phyloP scores from a whole-genome alignment of 2,329 filamentous ascomycete species.

The Cladorrhinum sp. region DNA sequence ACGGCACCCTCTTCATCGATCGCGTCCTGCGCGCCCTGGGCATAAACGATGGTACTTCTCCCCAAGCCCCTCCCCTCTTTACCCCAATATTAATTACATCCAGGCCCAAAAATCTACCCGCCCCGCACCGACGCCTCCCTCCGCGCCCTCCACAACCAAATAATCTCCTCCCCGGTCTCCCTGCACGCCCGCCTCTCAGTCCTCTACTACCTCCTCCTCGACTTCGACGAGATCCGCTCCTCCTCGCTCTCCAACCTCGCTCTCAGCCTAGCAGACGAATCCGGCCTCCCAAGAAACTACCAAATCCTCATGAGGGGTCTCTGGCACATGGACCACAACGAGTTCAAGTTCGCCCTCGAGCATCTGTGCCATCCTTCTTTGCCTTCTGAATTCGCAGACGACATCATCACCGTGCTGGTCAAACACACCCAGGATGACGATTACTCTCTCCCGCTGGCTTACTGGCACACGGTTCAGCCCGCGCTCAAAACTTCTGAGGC shows the following conservation, averaged over 20 bases:
- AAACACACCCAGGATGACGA: conserved; percentile 58
- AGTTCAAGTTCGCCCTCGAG: conserved; percentile 69
- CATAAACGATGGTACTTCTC: conserved; percentile 60
- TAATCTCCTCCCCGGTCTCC: conserved; percentile 60
- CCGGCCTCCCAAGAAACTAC: conserved; percentile 71
- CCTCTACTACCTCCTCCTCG: conserved; percentile 79
- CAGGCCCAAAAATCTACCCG: conserved; percentile 64
- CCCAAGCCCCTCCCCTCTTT: neutral
- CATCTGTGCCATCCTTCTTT: conserved; percentile 77
- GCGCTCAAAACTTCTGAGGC: conserved; percentile 63
- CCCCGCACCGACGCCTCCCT: conserved; percentile 67
- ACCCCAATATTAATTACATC: conserved; percentile 25
- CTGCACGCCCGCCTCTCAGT: conserved; percentile 78
- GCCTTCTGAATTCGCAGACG: conserved; percentile 74
- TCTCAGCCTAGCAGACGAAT: conserved; percentile 56
- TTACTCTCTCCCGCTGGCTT: conserved; percentile 66
- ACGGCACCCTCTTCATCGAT: conserved; percentile 75
- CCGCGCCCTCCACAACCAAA: conserved; percentile 65
- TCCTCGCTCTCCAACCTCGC: conserved; percentile 45
- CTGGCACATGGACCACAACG: conserved; percentile 72
- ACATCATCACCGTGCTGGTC: conserved; percentile 70
- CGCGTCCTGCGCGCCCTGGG: conserved; percentile 68
- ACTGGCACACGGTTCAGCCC: conserved; percentile 74
- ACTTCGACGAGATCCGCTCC: conserved; percentile 58
- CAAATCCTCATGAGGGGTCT: conserved; percentile 77